Conservation (phyloP, 106 monocot genomes). For the Dendrobium nobile region DNA sequence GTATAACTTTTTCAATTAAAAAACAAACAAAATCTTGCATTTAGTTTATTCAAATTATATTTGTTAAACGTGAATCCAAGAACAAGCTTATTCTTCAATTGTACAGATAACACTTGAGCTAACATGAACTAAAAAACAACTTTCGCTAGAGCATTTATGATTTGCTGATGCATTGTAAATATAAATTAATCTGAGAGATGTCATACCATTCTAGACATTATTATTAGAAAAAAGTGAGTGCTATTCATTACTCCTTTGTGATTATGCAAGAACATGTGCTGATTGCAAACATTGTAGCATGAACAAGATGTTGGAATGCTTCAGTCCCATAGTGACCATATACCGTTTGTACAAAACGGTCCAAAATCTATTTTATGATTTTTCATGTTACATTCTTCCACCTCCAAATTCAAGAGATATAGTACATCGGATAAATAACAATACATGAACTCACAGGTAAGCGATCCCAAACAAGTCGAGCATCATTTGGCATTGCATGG, state of each 20-base stretch:
- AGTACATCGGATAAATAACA: neutral
- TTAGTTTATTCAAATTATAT: neutral
- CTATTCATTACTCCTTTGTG: neutral
- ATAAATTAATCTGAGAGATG: neutral
- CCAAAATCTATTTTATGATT: neutral
- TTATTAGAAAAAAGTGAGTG: neutral
- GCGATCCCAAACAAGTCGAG: constrained; percentile 92
- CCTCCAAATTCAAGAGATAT: neutral
- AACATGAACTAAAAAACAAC: neutral
- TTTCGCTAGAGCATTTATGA: neutral
- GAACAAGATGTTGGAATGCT: neutral
- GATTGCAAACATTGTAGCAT: neutral
- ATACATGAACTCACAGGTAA: constrained; percentile 55
- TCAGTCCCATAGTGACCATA: neutral
- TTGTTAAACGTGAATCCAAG: neutral
- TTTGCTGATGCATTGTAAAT: neutral
- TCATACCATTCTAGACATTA: neutral
- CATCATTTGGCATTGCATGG: constrained; percentile 83
- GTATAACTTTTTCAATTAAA: neutral
- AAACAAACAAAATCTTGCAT: neutral
- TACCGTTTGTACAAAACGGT: neutral
- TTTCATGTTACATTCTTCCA: neutral
- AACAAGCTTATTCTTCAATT: neutral
- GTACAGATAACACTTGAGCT: neutral
- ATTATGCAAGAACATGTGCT: neutral